Evolutionary conservation across 2,329 filamentous ascomycete genomes (phyloP).

Genomic region (Ilyonectria sp.): DNA sequence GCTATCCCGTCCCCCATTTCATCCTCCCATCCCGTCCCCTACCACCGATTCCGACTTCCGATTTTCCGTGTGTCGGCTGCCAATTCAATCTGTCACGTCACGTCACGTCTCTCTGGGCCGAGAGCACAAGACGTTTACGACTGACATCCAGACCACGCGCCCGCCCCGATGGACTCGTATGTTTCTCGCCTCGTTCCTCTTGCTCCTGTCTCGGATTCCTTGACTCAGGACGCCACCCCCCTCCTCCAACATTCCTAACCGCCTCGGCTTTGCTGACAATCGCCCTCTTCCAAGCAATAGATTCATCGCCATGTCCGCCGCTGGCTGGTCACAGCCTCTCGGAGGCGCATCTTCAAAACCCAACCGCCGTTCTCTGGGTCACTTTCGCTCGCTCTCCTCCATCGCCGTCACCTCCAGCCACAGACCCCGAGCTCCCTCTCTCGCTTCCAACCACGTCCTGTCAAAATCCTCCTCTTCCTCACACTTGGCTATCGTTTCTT

Average conservation of each 20-base stretch:
- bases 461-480: conserved; percentile 57
- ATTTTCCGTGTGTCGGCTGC: conserved; percentile 30
- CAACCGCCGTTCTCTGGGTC: conserved; percentile 59
- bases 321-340: conserved; percentile 66
- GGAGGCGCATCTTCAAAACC: conserved; percentile 43
- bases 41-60: conserved; percentile 1
- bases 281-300: conserved; percentile 52
- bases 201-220: conserved; percentile 30
- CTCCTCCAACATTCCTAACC: conserved; percentile 13
- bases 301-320: conserved; percentile 63
- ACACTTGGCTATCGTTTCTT: conserved; percentile 55
- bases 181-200: conserved; percentile 37
- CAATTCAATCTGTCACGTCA: conserved; percentile 39
- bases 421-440: conserved; percentile 56
- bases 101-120: conserved; percentile 46
- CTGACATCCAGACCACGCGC: conserved; percentile 43
- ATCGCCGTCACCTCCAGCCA: conserved; percentile 60
- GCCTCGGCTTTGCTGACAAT: conserved; percentile 31
- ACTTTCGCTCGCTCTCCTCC: conserved; percentile 69
- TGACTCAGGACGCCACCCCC: conserved; percentile 35
- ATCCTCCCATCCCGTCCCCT: conserved; percentile 9
- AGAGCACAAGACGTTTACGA: conserved; percentile 45
- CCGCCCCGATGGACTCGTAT: conserved; percentile 51
- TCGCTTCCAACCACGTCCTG: conserved; percentile 54
- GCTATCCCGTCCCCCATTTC: conserved; percentile 16